Conservation (phyloP, 1,284 basidiomycete species). For the Laetiporus sulphureus region DNA sequence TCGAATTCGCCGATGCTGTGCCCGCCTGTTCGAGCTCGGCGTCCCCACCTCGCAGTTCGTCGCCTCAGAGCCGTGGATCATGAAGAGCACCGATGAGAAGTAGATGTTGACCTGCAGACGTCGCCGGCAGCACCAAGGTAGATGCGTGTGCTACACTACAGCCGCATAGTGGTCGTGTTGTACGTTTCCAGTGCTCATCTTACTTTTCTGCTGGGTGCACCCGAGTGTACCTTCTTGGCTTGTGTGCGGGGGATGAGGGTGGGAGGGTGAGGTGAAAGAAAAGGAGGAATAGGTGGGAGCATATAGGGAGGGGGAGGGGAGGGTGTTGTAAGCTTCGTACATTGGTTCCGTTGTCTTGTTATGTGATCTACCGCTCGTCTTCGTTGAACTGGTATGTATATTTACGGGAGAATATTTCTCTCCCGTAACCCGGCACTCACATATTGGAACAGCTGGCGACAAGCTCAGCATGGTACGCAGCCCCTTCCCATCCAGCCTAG, state of each 20-base stretch:
- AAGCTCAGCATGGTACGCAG: not conserved
- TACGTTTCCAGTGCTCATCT: not conserved
- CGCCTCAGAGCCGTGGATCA: constrained; percentile 60
- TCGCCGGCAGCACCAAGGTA: constrained; percentile 2
- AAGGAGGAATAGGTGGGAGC: no score
- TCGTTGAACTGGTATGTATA: not conserved
- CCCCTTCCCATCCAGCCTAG: not conserved
- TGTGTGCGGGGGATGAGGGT: not conserved
- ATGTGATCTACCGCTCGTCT: not conserved
- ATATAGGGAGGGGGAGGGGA: no score
- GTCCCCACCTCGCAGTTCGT: constrained; percentile 77
- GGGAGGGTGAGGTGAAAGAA: not conserved
- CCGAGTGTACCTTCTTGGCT: not conserved
- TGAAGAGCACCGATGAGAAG: constrained; percentile 64
- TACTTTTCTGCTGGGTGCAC: not conserved
- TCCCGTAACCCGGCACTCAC: no score
- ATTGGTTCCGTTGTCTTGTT: not conserved
- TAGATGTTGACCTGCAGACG: constrained; percentile 3
- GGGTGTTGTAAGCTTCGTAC: not conserved
- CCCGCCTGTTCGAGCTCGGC: constrained; percentile 83
- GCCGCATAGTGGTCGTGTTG: constrained; percentile 2
- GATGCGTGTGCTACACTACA: not conserved
- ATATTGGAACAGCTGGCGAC: no score
- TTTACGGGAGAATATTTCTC: no score
- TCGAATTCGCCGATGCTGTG: constrained; percentile 78